Percentiles rank a stretch among this genome's conserved stretches.
Conservation (phyloP, 768 basidiomycete genomes). For the Ramaria sp. region DNA sequence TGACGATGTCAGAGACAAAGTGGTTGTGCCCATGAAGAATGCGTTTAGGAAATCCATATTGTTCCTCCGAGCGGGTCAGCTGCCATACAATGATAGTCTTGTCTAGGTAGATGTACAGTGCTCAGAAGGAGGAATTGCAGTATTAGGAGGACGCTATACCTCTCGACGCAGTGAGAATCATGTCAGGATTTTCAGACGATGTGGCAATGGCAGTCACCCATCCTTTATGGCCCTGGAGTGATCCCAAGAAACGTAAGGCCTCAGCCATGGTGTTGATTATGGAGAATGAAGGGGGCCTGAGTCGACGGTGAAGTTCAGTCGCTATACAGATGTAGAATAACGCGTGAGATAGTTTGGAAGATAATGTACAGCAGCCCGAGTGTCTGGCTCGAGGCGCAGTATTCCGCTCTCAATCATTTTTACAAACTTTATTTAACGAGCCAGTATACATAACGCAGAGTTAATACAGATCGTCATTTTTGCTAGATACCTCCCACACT, state of each 20-base stretch:
- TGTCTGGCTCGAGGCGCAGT: background rate
- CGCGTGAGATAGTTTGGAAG: conserved; percentile 1
- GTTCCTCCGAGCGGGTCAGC: conserved; percentile 81
- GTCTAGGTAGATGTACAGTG: conserved; percentile 40
- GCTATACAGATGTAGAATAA: background rate
- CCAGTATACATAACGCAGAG: background rate
- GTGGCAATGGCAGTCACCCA: conserved; percentile 99
- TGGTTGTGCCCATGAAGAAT: conserved; percentile 99
- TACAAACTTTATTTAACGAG: background rate
- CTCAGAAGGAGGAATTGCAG: conserved; percentile 15
- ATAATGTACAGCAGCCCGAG: conserved; percentile 10
- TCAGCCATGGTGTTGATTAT: conserved; percentile 49
- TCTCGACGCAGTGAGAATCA: conserved; percentile 97
- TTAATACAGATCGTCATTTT: background rate
- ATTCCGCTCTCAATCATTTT: background rate
- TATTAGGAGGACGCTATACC: conserved; percentile 37
- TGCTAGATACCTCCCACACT: background rate
- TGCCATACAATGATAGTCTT: conserved; percentile 99
- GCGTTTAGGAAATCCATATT: conserved; percentile 95
- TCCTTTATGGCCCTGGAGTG: conserved; percentile 87
- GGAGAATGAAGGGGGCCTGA: background rate
- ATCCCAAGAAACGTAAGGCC: conserved; percentile 84
- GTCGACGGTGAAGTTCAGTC: background rate
- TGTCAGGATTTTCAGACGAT: conserved; percentile 96
- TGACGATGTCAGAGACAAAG: conserved; percentile 97